Base-by-base conservation (phyloP, 768 basidiomycete species). In the Phlebiopsis flavidoalba region DNA sequence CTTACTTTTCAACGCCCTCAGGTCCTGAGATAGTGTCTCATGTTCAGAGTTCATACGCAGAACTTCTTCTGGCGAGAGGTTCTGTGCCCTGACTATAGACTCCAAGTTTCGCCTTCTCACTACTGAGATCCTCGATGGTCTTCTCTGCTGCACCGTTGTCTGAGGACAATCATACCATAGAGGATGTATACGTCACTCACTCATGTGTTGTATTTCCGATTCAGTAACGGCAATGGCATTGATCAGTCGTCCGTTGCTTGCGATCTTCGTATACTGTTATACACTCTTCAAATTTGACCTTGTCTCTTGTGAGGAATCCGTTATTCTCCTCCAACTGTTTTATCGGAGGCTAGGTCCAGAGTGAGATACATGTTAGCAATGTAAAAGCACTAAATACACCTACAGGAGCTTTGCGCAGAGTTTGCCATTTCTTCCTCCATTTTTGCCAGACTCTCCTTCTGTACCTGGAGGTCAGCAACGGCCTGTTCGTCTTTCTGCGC, bases 21-120 rank as follows among this genome's bases (percentile, higher is more conserved):
- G 74, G 65, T 82, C 89, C 54, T 85, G 82, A 4, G 83, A 77
- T 37, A 96, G 79, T 26, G 79, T 84, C 66, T 95, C 91, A 60
- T 93, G 89, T 64, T 98, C 95, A 5, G 85, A 85, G 67, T 89
- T 95, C 92, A 99, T 95, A 40, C 86, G 86, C 57, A 83, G 75
- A 46, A 97, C 93, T 73, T 99, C 95, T 72, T 95, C 93, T 0
- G 91, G 89, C 1, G 91, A 84, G 48, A 99, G 80, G 68, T 97
- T 95, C 72, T 99, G 97, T 35, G 77, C 83, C 67, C 87, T 87
- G 31, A 98, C 91, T 2, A 87, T 81, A 0, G 81, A 79, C 8
- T 77, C 74, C 24, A 95, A 78, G 58, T 79, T n/a, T 81, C 24
- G 78, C 77, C 64, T 89, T 83, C 66, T 95, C 91, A 26, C 73